These are phyloP conservation scores for Ceratobasidium theobromae DNA, from an alignment of 1,284 basidiomycete genomes.

Conservation along the genomic window DNA sequence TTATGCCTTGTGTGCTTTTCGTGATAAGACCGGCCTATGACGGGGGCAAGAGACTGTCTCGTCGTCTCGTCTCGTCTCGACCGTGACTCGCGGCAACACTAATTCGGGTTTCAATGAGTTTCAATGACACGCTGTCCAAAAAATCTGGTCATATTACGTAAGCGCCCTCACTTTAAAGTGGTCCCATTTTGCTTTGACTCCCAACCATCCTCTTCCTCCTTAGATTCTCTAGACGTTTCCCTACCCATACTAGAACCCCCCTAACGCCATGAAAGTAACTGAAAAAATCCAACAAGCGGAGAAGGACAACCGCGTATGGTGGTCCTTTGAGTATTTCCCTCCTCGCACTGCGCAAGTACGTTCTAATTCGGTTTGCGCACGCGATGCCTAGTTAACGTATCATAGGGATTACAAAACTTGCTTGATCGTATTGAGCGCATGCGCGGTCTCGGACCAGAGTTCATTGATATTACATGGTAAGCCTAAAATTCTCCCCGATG, in stretches of 20 bases:
- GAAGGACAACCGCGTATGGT: slow-evolving; percentile 83
- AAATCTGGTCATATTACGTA: slow-evolving; percentile 12
- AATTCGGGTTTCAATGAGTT: too few relatives aligned
- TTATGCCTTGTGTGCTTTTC: too few relatives aligned
- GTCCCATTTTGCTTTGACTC: slow-evolving; percentile 3
- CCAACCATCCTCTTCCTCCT: neutral
- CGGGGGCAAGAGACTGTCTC: too few relatives aligned
- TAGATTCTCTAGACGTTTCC: neutral
- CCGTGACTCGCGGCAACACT: too few relatives aligned
- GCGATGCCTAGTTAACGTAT: slow-evolving; percentile 26
- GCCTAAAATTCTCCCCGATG: slow-evolving; percentile 36
- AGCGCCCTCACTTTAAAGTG: slow-evolving; percentile 1
- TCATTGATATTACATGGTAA: slow-evolving; percentile 96
- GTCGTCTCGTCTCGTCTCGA: too few relatives aligned
- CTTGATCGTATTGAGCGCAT: slow-evolving; percentile 98
- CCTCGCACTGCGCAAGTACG: slow-evolving; percentile 89
- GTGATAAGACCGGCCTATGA: too few relatives aligned
- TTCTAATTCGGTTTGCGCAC: neutral
- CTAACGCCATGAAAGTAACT: slow-evolving; percentile 77
- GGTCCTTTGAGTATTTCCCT: slow-evolving; percentile 97
- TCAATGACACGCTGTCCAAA: neutral
- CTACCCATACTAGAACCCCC: neutral
- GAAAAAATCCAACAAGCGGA: slow-evolving; percentile 83
- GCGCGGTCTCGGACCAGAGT: slow-evolving; percentile 93
- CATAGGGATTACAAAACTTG: slow-evolving; percentile 87